A percentile compares a stretch with the other conserved stretches of the same genome.
These are phyloP conservation scores for Brasenia schreberi DNA, from an alignment of 164 flowering plant genomes.

Conservation along the genomic window DNA sequence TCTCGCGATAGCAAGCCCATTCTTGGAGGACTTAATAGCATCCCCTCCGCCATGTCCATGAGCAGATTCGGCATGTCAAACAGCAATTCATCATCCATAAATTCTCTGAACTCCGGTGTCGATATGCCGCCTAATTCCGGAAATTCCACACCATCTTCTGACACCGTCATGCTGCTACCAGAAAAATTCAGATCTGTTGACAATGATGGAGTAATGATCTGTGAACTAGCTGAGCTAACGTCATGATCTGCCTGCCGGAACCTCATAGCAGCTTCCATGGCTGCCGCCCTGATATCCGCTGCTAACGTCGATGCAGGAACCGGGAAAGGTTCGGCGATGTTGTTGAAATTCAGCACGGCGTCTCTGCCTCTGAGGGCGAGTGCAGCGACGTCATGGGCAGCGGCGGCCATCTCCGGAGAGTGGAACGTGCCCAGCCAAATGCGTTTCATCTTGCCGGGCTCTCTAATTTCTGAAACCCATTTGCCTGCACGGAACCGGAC, in stretches of 20 bases:
- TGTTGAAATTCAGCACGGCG: conserved; percentile 52
- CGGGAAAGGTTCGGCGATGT: conserved; percentile 24
- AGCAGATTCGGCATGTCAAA: conserved; percentile 72
- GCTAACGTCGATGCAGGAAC: conserved; percentile 43
- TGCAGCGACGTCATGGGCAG: conserved; percentile 61
- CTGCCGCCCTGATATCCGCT: conserved; percentile 47
- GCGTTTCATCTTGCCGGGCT: conserved; percentile 43
- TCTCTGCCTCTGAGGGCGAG: conserved; percentile 41
- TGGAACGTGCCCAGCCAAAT: conserved; percentile 64
- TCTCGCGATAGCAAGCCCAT: conserved; percentile 11
- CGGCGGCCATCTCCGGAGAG: conserved; percentile 61
- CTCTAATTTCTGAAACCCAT: conserved; percentile 65
- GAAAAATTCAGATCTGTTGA: no score
- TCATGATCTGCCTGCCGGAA: background rate
- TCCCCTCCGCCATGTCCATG: conserved; percentile 66
- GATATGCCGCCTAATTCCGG: no score
- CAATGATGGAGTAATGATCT: background rate
- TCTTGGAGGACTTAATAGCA: conserved; percentile 76
- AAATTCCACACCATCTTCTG: no score
- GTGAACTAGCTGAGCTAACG: conserved; percentile 9
- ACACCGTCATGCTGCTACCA: no score
- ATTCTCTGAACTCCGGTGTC: conserved; percentile 8
- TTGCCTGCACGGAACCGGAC: conserved; percentile 46
- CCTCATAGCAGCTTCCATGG: conserved; percentile 37
- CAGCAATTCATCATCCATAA: conserved; percentile 57